phyloP scores from a whole-genome alignment of 129 eudicot genomes.

The carrot (Daucus carota) region DH1_v3.0 NC_030382.2:52835001-52835500 shows the following conservation, averaged over 20 bases:
- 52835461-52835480: neutral
- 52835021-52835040: neutral
- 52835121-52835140: neutral
- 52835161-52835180: conserved; percentile 57
- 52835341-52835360: conserved; percentile 72
- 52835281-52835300: conserved; percentile 61
- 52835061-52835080: neutral
- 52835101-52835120: neutral
- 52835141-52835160: neutral
- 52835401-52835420: neutral
- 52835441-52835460: neutral
- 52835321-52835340: conserved; percentile 92
- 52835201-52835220: conserved; percentile 82
- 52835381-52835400: conserved; percentile 14
- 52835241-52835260: conserved; percentile 47
- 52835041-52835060: neutral
- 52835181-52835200: conserved; percentile 84
- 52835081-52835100: neutral
- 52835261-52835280: conserved; percentile 46
- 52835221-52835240: conserved; percentile 81
- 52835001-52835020: neutral
- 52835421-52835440: neutral
- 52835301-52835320: conserved; percentile 57
- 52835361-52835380: conserved; percentile 57
- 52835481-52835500: neutral